Percentiles rank a stretch among this genome's conserved stretches.
These are phyloP conservation scores for Primulina eburnea DNA, from an alignment of 257 asterid species.

Conservation along the genomic window DNA sequence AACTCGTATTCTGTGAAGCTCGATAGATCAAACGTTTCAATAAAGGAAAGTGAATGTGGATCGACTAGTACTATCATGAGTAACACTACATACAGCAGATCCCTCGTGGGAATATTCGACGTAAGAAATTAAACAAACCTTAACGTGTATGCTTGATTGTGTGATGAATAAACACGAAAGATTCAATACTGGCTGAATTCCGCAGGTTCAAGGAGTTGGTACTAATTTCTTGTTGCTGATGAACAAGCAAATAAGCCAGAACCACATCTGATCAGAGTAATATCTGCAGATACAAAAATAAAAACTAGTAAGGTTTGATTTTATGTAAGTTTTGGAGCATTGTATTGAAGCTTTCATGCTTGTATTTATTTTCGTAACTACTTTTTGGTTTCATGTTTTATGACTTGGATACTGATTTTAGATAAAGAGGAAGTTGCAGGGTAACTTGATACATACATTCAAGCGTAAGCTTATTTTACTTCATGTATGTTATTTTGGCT, in stretches of 20 bases:
- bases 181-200: not conserved
- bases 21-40: constrained; percentile 63
- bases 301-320: constrained; percentile 20
- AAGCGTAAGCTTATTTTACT: constrained; percentile 25
- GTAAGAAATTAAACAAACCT: constrained; percentile 30
- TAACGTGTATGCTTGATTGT: not conserved
- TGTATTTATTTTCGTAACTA: constrained; percentile 7
- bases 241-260: constrained; percentile 6
- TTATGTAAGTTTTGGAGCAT: constrained; percentile 12
- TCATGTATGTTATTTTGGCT: not conserved
- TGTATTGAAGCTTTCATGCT: constrained; percentile 23
- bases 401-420: constrained; percentile 19
- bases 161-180: not conserved
- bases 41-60: constrained; percentile 88
- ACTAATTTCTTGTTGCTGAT: constrained; percentile 27
- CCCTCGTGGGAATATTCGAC: constrained; percentile 63
- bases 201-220: constrained; percentile 63
- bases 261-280: not conserved
- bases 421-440: constrained; percentile 14
- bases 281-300: not conserved
- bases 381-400: constrained; percentile 15
- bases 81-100: constrained; percentile 64
- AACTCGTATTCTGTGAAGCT: constrained; percentile 89
- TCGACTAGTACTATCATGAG: constrained; percentile 73
- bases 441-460: not conserved